phyloP scores from a whole-genome alignment of 306 rosid genomes.

The Cicer bijugum region DNA sequence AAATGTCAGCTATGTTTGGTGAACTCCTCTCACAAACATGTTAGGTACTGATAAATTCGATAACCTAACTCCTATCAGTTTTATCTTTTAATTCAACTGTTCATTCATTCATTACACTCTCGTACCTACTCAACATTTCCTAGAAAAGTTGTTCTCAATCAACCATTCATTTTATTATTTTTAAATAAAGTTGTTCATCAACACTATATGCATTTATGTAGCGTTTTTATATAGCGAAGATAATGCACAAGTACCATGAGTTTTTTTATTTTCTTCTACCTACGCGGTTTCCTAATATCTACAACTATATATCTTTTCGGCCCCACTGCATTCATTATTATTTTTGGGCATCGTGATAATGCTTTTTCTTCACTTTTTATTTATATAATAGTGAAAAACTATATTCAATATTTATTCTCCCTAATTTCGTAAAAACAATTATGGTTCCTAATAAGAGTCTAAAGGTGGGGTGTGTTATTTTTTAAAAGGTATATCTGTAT shows the following conservation, averaged over 20 bases:
- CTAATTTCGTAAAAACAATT: too few species aligned
- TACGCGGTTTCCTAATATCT: not conserved
- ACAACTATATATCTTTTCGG: not conserved
- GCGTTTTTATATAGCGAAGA: not conserved
- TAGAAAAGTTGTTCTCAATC: not conserved
- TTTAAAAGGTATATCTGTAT: too few species aligned
- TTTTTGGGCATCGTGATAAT: not conserved
- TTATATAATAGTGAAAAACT: too few species aligned
- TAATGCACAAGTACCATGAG: not conserved
- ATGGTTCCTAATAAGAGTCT: too few species aligned
- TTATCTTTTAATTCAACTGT: not conserved
- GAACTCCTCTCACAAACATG: not conserved
- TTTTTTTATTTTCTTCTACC: not conserved
- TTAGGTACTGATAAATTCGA: not conserved
- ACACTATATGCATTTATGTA: not conserved
- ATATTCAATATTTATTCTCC: too few species aligned
- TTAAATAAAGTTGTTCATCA: not conserved
- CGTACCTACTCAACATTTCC: not conserved
- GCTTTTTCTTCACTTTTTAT: not conserved
- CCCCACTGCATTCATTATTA: not conserved
- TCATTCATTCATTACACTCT: constrained; percentile 3
- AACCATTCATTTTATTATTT: not conserved
- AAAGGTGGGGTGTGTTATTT: too few species aligned
- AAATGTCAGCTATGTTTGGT: not conserved
- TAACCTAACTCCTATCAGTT: not conserved